phyloP scores from a whole-genome alignment of 1,284 basidiomycete species.

The Leucoagaricus sp. region DNA sequence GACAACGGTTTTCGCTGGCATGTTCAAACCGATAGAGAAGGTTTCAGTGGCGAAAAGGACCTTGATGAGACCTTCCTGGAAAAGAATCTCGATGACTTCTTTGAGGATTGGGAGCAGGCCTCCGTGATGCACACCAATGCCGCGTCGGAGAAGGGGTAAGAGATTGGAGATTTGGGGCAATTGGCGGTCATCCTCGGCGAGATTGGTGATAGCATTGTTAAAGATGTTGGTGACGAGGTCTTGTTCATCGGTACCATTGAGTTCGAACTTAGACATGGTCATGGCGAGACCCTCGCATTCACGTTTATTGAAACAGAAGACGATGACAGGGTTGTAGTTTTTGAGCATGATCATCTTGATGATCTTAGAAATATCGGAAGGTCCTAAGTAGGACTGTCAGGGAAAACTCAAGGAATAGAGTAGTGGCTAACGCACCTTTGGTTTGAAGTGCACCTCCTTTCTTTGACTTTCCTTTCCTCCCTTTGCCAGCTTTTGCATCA shows the following conservation, averaged over 20 bases:
- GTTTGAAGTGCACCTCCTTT: slow-evolving; percentile 78
- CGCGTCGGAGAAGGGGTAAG: slow-evolving; percentile 91
- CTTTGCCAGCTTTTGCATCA: slow-evolving; percentile 79
- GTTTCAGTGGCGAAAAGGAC: slow-evolving; percentile 99
- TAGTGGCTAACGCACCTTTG: slow-evolving; percentile 62
- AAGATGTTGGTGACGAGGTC: slow-evolving; percentile 90
- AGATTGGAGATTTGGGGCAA: slow-evolving; percentile 96
- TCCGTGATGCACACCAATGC: slow-evolving; percentile 98
- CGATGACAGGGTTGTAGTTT: slow-evolving; percentile 98
- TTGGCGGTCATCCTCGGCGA: slow-evolving; percentile 86
- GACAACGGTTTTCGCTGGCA: slow-evolving; percentile 99
- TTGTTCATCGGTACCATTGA: slow-evolving; percentile 94
- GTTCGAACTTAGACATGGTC: slow-evolving; percentile 93
- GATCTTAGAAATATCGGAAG: slow-evolving; percentile 96
- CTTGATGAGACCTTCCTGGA: slow-evolving; percentile 99
- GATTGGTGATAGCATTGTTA: slow-evolving; percentile 90
- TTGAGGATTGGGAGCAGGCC: slow-evolving; percentile 97
- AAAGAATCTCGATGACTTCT: slow-evolving; percentile 99
- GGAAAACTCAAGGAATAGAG: neutral
- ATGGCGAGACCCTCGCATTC: slow-evolving; percentile 96
- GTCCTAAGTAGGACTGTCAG: slow-evolving; percentile 46
- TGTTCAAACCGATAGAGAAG: slow-evolving; percentile 99
- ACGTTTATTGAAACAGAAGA: slow-evolving; percentile 98
- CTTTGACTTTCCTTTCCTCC: slow-evolving; percentile 86
- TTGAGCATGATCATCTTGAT: slow-evolving; percentile 99